These are phyloP conservation scores for Candida suzukii DNA, from an alignment of 805 yeast genomes.

Conservation along the genomic window DNA sequence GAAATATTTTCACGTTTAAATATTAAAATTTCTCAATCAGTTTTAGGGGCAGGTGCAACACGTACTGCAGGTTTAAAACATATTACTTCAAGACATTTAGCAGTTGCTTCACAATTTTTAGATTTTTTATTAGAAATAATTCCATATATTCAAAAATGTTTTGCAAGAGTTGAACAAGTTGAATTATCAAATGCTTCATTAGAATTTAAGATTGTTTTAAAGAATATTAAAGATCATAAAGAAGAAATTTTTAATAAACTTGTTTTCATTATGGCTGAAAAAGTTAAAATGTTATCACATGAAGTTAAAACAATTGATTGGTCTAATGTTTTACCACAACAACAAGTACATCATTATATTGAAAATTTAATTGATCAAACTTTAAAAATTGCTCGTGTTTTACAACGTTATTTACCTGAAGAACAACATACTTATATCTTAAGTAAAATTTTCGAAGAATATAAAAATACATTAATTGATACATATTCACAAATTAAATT, in stretches of 20 bases:
- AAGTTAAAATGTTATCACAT: constrained; percentile 44
- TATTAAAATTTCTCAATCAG: constrained; percentile 48
- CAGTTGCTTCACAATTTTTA: constrained; percentile 60
- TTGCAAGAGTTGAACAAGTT: constrained; percentile 21
- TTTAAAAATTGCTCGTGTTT: constrained; percentile 51
- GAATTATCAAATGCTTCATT: constrained; percentile 19
- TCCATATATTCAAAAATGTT: constrained; percentile 26
- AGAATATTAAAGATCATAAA: constrained; percentile 51
- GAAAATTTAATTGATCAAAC: constrained; percentile 61
- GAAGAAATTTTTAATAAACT: constrained; percentile 56
- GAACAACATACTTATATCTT: constrained; percentile 37
- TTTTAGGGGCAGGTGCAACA: constrained; percentile 71
- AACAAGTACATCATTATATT: constrained; percentile 57
- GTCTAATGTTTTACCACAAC: constrained; percentile 35
- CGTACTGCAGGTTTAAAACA: constrained; percentile 67
- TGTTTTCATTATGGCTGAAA: constrained; percentile 64
- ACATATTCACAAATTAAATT: constrained; percentile 42
- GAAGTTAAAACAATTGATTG: constrained; percentile 42
- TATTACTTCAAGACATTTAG: constrained; percentile 65
- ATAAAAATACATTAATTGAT: constrained; percentile 47
- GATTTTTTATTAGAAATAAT: constrained; percentile 36
- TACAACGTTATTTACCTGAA: constrained; percentile 50
- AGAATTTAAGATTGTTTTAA: constrained; percentile 32
- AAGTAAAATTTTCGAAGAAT: constrained; percentile 47
- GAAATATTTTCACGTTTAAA: constrained; percentile 47